These are phyloP conservation scores for Vanrija humicola DNA, from an alignment of 1,284 basidiomycete genomes.

Conservation along the genomic window DNA sequence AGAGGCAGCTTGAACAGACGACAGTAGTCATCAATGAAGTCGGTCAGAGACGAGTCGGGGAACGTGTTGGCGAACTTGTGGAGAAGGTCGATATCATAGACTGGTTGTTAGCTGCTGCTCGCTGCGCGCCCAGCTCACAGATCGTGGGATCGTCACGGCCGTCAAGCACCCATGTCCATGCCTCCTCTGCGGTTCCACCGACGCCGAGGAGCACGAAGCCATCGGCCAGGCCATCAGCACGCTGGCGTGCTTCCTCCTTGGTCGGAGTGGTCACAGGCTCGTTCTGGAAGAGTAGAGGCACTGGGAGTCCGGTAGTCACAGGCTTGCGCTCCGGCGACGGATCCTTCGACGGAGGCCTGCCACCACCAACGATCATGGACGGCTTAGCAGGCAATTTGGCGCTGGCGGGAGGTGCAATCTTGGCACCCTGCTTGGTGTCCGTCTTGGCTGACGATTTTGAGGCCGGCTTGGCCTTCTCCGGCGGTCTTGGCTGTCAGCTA, in stretches of 20 bases:
- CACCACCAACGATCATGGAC: too few species aligned
- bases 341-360: too few species aligned
- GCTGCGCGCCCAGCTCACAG: slow-evolving; percentile 51
- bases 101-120: slow-evolving; percentile 50
- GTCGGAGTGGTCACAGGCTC: slow-evolving; percentile 52
- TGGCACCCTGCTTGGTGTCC: not conserved
- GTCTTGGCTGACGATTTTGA: not conserved
- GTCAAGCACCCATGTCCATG: slow-evolving; percentile 62
- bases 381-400: too few species aligned
- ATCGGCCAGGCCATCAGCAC: slow-evolving; percentile 46
- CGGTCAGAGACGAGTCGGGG: slow-evolving; percentile 58
- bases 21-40: slow-evolving; percentile 66
- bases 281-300: slow-evolving; percentile 22
- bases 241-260: slow-evolving; percentile 39
- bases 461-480: slow-evolving; percentile 6
- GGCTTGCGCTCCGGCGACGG: too few species aligned
- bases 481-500: not conserved
- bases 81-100: slow-evolving; percentile 62
- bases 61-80: slow-evolving; percentile 67
- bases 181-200: slow-evolving; percentile 36
- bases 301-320: not conserved
- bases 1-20: slow-evolving; percentile 58
- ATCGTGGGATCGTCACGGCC: slow-evolving; percentile 66
- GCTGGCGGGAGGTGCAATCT: not conserved
- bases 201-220: slow-evolving; percentile 45